A percentile compares a stretch with the other conserved stretches of the same genome.
These are phyloP conservation scores for Solanum pimpinellifolium DNA, from an alignment of 257 asterid species.

Conservation along the genomic window DNA sequence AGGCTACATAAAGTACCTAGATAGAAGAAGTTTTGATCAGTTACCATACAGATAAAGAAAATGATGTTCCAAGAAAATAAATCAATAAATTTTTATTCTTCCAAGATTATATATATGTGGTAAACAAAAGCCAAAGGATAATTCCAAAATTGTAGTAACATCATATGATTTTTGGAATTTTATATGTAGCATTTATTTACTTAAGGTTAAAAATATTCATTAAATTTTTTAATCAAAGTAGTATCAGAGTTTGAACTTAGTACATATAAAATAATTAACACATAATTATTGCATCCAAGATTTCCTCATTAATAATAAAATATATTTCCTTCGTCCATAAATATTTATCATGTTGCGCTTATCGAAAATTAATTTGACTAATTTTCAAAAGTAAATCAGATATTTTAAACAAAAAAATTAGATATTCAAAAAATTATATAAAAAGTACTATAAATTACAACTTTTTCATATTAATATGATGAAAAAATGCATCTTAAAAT, in stretches of 20 bases:
- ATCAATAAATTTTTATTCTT: not conserved
- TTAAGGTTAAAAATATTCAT: not conserved
- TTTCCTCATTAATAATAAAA: not conserved
- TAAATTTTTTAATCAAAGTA: not conserved
- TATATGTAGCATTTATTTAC: not conserved
- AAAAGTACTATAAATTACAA: too few relatives aligned
- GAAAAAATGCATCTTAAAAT: too few relatives aligned
- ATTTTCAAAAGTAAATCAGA: too few relatives aligned
- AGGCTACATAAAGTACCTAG: not conserved
- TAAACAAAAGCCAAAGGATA: not conserved
- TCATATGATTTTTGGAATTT: not conserved
- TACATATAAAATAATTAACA: not conserved
- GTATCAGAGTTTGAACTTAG: not conserved
- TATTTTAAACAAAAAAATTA: too few relatives aligned
- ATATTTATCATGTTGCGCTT: rapidly evolving
- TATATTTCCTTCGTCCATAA: too few relatives aligned
- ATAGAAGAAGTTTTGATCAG: not conserved
- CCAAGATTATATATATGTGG: not conserved
- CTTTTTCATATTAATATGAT: too few relatives aligned
- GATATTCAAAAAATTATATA: too few relatives aligned
- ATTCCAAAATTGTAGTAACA: not conserved
- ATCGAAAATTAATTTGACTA: too few relatives aligned
- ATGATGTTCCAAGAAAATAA: not conserved
- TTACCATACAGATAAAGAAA: not conserved
- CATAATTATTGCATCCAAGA: not conserved